Base-by-base conservation (phyloP, 1,139 yeast genomes). In the Meyerozyma guilliermondii region DNA sequence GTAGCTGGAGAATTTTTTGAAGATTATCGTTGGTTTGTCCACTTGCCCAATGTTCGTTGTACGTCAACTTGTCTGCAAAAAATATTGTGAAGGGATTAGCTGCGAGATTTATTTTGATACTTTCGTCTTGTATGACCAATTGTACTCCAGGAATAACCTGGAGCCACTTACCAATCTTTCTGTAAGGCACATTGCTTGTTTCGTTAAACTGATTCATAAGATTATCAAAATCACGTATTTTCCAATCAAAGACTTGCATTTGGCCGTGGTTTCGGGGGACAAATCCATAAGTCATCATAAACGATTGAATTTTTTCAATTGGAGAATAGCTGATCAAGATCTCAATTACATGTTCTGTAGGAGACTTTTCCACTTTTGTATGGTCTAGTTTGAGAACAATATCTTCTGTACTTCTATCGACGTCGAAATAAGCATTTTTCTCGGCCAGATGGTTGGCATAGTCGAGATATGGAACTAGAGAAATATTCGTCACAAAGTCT, bases 381-480 rank as follows among this genome's bases (percentile, higher is more conserved):
- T 42, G 14, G 20, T 65, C 65, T 11, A 64, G 46, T 18, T 60
- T 58, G 38, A 78, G 57, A 1, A 83, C 36, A 3, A 82, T 64
- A 43, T 79, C 85, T 2, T 65, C 59, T 3, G 64, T 70, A 0
- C 43, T 36, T 18, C 70, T 62, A 55, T 82, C 88, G 11, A 81
- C 69, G 55, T 83, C 92, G 60, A 81, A 83, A 49, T 66, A 71
- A 0, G 85, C 76, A 56, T 80, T 82, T 39, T 65, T 61, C 6
- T 47, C 31, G 35, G 59, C 62, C 37, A 61, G 63, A 55, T 83
- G 92, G 54, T 83, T 83, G 5, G 76, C 86, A 66, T 78, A 83
- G 56, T 83, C 92, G 28, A 83, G 55, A 1, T 81, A 49, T 0
- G 92, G 89, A 0, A 83, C 87, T 43, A 83, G 58, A 0, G 87